Evolutionary conservation across 2,329 filamentous ascomycete species (phyloP), one percentile per base, ranked within the genome.

Genomic region (Alternaria ethzedia): DNA sequence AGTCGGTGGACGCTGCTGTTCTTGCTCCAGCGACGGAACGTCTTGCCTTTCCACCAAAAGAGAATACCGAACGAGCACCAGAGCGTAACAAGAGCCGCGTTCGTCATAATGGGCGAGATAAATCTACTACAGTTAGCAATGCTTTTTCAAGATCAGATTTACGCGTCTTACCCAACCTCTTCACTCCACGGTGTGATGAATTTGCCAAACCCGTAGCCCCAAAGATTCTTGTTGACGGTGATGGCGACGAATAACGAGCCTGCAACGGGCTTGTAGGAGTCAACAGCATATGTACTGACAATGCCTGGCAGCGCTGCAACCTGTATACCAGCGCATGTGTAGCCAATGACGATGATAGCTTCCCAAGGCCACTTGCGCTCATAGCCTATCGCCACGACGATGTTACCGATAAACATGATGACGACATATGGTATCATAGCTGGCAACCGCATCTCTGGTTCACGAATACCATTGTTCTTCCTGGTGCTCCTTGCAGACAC

Each of bases 191-290:
- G 78, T 1, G 84, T 87, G 62, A 87, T 84, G 66, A 86, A 87
- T 58, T 86, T 85, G 54, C 80, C 80, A 67, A 89, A 86, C 0
- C 87, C 87, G 72, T 88, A 89, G 1, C 88, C 87, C 86, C 86
- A 89, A 0, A 89, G 58, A 60, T 89, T 89, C 80, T 90, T 90
- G 70, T 88, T 88, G 49, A 90, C 86, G 0, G 87, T 90, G 66
- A 88, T 85, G 8, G 84, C 81, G 0, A 89, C 87, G 72, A 90
- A 87, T 51, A 90, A 79, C 3, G 82, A 84, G 4, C 88, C 87
- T 0, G 87, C 83, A 3, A 89, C 85, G 0, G 88, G 86, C 77
- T 90, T 90, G 76, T 90, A 90, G 59, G 83, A 86, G 73, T 90
- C 88, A 15, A 90, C 84, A 0, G 87, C 86, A 70, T 90, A 90